These are phyloP conservation scores for Eucalyptus erythrocorys DNA, from an alignment of 345 rosid species.

Conservation along the genomic window DNA sequence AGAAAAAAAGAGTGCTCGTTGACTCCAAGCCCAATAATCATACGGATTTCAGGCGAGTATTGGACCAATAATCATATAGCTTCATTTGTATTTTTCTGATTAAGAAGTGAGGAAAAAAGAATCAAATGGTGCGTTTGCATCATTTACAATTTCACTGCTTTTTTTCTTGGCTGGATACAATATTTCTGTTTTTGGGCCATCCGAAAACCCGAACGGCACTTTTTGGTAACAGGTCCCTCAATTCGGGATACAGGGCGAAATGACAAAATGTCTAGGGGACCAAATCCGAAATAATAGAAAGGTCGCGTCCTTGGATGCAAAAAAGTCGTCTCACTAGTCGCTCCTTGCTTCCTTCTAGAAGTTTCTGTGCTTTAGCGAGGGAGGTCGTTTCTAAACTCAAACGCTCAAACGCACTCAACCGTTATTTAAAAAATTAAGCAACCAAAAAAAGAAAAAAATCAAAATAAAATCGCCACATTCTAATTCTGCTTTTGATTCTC, in stretches of 20 bases:
- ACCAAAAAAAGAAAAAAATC: no score
- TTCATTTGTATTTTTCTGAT: neutral
- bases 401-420: no score
- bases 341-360: no score
- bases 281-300: neutral
- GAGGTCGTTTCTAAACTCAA: neutral
- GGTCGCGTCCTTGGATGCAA: neutral
- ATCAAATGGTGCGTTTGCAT: neutral
- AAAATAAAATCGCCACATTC: no score
- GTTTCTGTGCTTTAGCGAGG: neutral
- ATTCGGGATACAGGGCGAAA: no score
- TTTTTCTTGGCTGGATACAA: neutral
- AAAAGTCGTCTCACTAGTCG: neutral
- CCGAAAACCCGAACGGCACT: neutral
- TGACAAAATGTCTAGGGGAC: neutral
- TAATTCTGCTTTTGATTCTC: no score
- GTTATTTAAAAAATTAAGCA: neutral
- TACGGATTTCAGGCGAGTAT: neutral
- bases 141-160: neutral
- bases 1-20: no score
- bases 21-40: neutral
- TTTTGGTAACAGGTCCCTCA: rapidly evolving
- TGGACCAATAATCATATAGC: rapidly evolving
- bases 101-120: neutral
- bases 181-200: neutral